Conservation (phyloP, 2,329 filamentous ascomycete genomes). For the Botrytis medusae region DNA sequence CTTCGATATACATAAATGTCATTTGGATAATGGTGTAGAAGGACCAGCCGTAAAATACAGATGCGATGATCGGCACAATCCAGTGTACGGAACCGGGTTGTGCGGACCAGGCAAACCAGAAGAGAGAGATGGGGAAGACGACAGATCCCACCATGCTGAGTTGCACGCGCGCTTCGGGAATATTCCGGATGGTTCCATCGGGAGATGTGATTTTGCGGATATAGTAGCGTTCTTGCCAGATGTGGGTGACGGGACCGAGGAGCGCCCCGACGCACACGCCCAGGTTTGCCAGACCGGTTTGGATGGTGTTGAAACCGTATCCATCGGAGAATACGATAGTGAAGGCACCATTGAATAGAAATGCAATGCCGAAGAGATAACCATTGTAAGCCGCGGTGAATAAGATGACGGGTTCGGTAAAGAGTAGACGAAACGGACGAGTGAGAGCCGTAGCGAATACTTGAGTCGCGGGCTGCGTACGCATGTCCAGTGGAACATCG, state of each 20-base stretch:
- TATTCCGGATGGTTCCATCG: slow-evolving; percentile 36
- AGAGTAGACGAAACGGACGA: slow-evolving; percentile 44
- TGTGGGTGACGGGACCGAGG: slow-evolving; percentile 65
- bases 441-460: slow-evolving; percentile 40
- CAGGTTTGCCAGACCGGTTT: slow-evolving; percentile 43
- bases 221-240: slow-evolving; percentile 69
- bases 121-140: slow-evolving; percentile 51
- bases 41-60: slow-evolving; percentile 59
- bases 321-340: slow-evolving; percentile 42
- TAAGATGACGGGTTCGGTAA: slow-evolving; percentile 41
- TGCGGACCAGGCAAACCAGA: slow-evolving; percentile 62
- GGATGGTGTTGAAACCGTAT: slow-evolving; percentile 42
- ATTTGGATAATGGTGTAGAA: slow-evolving; percentile 57
- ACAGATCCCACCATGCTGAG: slow-evolving; percentile 61
- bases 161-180: slow-evolving; percentile 76
- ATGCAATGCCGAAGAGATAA: slow-evolving; percentile 43
- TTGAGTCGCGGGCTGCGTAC: slow-evolving; percentile 48
- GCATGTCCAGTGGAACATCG: slow-evolving; percentile 42
- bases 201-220: slow-evolving; percentile 43
- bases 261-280: slow-evolving; percentile 48
- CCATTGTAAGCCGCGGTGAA: slow-evolving; percentile 42
- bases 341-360: slow-evolving; percentile 45
- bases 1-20: slow-evolving; percentile 51
- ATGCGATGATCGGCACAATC: slow-evolving; percentile 51
- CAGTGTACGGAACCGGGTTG: slow-evolving; percentile 55